These are phyloP conservation scores for Russula foetens DNA, from an alignment of 768 basidiomycete species.

Conservation along the genomic window DNA sequence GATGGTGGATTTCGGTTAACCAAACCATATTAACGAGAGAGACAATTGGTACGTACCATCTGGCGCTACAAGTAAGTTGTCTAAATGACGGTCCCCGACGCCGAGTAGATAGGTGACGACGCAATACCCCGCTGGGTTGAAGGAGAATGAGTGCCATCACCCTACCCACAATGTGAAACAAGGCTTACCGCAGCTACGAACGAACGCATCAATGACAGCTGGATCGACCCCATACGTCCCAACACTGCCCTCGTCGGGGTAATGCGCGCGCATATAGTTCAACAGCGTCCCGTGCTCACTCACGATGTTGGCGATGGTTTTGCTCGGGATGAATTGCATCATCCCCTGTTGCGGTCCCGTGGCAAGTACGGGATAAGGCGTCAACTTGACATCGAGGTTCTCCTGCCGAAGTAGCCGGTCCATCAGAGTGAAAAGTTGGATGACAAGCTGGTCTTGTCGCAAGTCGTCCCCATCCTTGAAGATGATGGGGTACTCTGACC, in stretches of 20 bases:
- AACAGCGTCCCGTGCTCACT: conserved; percentile 85
- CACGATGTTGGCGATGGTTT: conserved; percentile 90
- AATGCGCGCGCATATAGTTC: conserved; percentile 76
- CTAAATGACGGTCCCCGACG: conserved; percentile 94
- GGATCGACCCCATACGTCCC: conserved; percentile 95
- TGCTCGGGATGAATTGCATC: conserved; percentile 93
- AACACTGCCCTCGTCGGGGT: conserved; percentile 92
- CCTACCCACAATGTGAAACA: not conserved
- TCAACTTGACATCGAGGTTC: conserved; percentile 88
- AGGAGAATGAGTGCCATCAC: not conserved
- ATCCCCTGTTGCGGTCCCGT: conserved; percentile 91
- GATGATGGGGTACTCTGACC: conserved; percentile 86
- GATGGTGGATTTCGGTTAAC: not conserved
- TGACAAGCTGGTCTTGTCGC: conserved; percentile 96
- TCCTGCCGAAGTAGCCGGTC: conserved; percentile 88
- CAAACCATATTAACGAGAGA: not conserved
- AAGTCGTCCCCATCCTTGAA: conserved; percentile 99
- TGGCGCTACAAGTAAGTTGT: conserved; percentile 86
- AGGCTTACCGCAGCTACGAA: conserved; percentile 85
- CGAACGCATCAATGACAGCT: conserved; percentile 89
- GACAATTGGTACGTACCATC: conserved; percentile 50
- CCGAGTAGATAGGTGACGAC: conserved; percentile 95
- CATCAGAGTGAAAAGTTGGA: conserved; percentile 99
- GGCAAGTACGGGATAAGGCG: conserved; percentile 87
- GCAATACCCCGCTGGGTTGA: conserved; percentile 83